These are phyloP conservation scores for Epichloe glyceriae DNA, from an alignment of 2,329 filamentous ascomycete genomes.

Conservation along the genomic window DNA sequence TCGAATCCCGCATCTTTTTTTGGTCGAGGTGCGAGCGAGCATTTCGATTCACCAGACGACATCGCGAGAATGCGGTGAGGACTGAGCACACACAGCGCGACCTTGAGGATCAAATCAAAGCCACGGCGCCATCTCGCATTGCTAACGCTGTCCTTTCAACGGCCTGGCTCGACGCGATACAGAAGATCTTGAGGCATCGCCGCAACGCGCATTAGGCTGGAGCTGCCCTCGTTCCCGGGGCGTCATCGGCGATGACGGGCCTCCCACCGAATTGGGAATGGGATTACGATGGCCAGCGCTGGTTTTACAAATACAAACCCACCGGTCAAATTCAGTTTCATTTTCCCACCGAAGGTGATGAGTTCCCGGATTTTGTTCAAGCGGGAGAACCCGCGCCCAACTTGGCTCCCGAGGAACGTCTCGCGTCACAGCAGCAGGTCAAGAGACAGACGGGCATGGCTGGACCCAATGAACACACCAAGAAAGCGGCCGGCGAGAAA, in stretches of 20 bases:
- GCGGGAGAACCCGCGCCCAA: constrained; percentile 22
- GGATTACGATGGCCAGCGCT: constrained; percentile 44
- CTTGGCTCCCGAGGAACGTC: constrained; percentile 38
- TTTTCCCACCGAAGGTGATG: constrained; percentile 44
- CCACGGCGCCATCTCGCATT: neutral
- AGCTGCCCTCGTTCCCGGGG: neutral
- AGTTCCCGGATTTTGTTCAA: constrained; percentile 40
- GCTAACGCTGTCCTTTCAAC: too few relatives aligned
- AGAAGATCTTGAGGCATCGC: neutral
- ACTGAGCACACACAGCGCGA: neutral
- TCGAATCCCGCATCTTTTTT: neutral
- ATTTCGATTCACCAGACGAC: neutral
- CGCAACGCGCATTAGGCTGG: neutral
- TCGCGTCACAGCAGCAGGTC: constrained; percentile 38
- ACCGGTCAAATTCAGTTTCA: constrained; percentile 42
- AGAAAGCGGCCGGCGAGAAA: constrained; percentile 3
- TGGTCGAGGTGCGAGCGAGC: neutral
- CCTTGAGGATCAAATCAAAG: neutral
- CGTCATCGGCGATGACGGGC: constrained; percentile 14
- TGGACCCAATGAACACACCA: neutral
- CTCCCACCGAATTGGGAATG: constrained; percentile 43
- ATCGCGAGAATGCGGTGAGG: neutral
- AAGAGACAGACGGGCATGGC: constrained; percentile 20
- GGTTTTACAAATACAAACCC: constrained; percentile 44
- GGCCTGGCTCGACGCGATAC: neutral